Evolutionary conservation across 108 stramenopile genomes (phyloP).

Genomic region (Aurantiochytrium sp.): DNA sequence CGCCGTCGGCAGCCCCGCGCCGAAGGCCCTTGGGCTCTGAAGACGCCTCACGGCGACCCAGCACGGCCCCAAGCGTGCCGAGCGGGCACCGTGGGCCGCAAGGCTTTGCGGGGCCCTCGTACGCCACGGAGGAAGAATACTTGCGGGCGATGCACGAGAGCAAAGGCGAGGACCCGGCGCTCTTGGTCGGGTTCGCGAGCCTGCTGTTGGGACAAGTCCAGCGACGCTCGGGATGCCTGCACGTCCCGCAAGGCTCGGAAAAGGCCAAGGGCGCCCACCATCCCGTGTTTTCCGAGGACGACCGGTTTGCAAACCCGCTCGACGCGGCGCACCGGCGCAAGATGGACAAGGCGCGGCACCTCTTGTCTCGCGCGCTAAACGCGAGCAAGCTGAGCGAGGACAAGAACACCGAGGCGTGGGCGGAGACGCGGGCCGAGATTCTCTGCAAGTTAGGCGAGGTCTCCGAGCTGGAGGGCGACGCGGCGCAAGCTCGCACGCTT

Average conservation of each 20-base stretch:
- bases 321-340: neutral
- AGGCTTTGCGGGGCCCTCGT: neutral
- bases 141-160: neutral
- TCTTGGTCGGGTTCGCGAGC: neutral
- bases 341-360: neutral
- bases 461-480: neutral
- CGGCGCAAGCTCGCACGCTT: neutral
- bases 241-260: neutral
- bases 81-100: too few species aligned
- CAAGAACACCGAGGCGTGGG: neutral
- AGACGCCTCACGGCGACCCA: too few species aligned
- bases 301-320: neutral
- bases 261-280: too few species aligned
- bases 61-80: neutral
- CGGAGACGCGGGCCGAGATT: neutral
- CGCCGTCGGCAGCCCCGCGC: neutral
- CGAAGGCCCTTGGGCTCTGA: too few species aligned
- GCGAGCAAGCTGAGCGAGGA: neutral
- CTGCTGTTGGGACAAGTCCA: neutral
- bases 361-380: neutral
- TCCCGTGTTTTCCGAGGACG: neutral
- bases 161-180: neutral
- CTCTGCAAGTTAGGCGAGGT: slow-evolving; percentile 2
- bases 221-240: neutral
- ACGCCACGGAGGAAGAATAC: neutral